Conservation (phyloP, 2,329 filamentous ascomycete genomes). For the Diatrype stigma region DNA sequence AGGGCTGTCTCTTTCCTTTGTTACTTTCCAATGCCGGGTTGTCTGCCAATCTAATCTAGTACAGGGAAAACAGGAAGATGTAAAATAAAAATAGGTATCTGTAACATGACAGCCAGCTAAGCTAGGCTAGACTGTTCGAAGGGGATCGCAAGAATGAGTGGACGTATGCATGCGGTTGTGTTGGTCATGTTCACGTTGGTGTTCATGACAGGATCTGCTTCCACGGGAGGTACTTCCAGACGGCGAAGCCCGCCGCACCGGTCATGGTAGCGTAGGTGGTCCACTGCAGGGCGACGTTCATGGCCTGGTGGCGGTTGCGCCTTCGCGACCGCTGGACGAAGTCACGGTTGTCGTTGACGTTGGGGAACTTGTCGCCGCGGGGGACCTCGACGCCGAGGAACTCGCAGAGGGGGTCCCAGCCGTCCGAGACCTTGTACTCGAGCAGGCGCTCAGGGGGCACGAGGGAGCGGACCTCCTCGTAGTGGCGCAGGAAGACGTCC, state of each 20-base stretch:
- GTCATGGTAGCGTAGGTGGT: conserved; percentile 19
- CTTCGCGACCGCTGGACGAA: conserved; percentile 42
- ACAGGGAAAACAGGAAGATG: neutral
- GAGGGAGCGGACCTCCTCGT: conserved; percentile 23
- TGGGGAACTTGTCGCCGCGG: conserved; percentile 34
- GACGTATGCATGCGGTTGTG: neutral
- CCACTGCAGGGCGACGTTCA: conserved; percentile 33
- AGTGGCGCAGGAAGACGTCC: conserved; percentile 48
- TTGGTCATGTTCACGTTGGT: no score
- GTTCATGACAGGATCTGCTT: neutral
- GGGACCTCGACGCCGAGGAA: conserved; percentile 32
- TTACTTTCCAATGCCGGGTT: neutral
- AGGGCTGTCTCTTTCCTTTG: no score
- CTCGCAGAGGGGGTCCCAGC: conserved; percentile 33
- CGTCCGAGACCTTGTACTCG: conserved; percentile 28
- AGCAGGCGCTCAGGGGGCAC: conserved; percentile 28
- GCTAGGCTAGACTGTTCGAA: neutral
- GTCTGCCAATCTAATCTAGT: neutral
- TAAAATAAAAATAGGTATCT: neutral
- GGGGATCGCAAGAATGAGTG: neutral
- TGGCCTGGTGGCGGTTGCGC: conserved; percentile 44
- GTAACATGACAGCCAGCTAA: neutral
- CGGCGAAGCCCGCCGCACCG: conserved; percentile 25
- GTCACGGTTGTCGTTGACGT: conserved; percentile 43
- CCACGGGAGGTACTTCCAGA: neutral